A percentile compares a stretch with the other conserved stretches of the same genome.
Evolutionary conservation across 2,329 filamentous ascomycete species (phyloP).

Genomic region (Colletotrichum eremochloae): DNA sequence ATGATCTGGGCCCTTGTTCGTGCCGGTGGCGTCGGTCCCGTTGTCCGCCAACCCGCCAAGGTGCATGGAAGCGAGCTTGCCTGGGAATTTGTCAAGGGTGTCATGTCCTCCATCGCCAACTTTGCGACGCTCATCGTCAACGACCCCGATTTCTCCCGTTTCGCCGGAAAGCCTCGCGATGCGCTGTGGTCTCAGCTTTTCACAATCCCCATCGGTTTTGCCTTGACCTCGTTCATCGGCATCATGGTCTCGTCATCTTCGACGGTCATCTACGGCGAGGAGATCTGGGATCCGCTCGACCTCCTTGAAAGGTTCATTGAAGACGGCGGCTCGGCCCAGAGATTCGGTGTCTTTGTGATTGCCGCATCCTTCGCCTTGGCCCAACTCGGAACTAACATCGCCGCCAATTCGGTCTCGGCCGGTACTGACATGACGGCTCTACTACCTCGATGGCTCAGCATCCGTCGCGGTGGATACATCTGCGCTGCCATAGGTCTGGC

Average conservation of each 20-base stretch:
- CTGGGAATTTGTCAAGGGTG: slow-evolving; percentile 86
- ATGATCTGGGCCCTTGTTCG: slow-evolving; percentile 89
- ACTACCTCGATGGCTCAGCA: slow-evolving; percentile 83
- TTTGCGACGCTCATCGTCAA: slow-evolving; percentile 90
- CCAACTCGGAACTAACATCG: slow-evolving; percentile 88
- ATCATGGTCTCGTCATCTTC: slow-evolving; percentile 83
- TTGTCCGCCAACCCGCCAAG: slow-evolving; percentile 77
- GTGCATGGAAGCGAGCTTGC: slow-evolving; percentile 76
- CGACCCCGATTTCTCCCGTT: slow-evolving; percentile 87
- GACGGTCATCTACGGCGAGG: slow-evolving; percentile 72
- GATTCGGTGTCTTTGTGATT: slow-evolving; percentile 83
- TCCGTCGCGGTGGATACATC: slow-evolving; percentile 88
- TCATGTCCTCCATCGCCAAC: slow-evolving; percentile 92
- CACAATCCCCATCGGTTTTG: slow-evolving; percentile 79
- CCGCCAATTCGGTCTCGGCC: slow-evolving; percentile 86
- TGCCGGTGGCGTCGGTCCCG: slow-evolving; percentile 86
- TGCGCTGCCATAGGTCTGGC: slow-evolving; percentile 83
- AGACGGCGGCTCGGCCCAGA: slow-evolving; percentile 75
- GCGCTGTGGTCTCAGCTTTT: slow-evolving; percentile 85
- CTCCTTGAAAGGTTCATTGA: slow-evolving; percentile 77
- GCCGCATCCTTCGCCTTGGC: slow-evolving; percentile 79
- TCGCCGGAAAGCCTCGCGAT: slow-evolving; percentile 80
- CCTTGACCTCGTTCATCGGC: slow-evolving; percentile 86
- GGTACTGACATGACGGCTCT: slow-evolving; percentile 87
- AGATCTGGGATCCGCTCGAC: slow-evolving; percentile 80